Evolutionary conservation across 306 rosid species (phyloP), one percentile per base, ranked within the genome.

Genomic region (Vachellia pachyceras): DNA sequence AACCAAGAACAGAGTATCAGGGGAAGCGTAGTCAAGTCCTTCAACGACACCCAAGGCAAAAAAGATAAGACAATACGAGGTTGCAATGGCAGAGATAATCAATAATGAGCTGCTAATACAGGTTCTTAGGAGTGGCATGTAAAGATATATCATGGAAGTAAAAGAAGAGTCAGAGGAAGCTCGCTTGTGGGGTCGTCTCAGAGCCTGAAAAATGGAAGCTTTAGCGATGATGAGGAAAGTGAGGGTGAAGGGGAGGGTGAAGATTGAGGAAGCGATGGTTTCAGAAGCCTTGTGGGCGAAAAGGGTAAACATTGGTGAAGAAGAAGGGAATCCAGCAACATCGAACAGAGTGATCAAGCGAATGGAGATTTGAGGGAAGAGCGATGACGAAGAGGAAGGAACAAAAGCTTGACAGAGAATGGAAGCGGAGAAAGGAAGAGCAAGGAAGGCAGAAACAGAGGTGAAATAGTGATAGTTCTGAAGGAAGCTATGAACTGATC

Each of bases 241-340:
- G 82, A 95, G 88, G 44, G 99, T 72, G 45, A 95, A 91, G 29
- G 99, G 99, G 14, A 95, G n/a, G n/a, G n/a, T n/a, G n/a, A n/a
- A n/a, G n/a, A n/a, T n/a, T n/a, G n/a, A n/a, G n/a, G n/a, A n/a
- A n/a, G n/a, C n/a, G n/a, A n/a, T n/a, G n/a, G n/a, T n/a, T n/a
- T n/a, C n/a, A n/a, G n/a, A n/a, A n/a, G n/a, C n/a, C n/a, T n/a
- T n/a, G n/a, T n/a, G n/a, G n/a, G n/a, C n/a, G n/a, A n/a, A n/a
- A n/a, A n/a, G n/a, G n/a, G n/a, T n/a, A n/a, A n/a, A n/a, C n/a
- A n/a, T n/a, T n/a, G n/a, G n/a, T n/a, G n/a, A n/a, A n/a, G n/a
- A n/a, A n/a, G n/a, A n/a, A n/a, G n/a, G n/a, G n/a, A n/a, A n/a
- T n/a, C n/a, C n/a, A n/a, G n/a, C n/a, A n/a, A n/a, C n/a, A n/a